Conservation (phyloP, 192 early-diverging fungal genomes). For the Linderina pennispora region DNA sequence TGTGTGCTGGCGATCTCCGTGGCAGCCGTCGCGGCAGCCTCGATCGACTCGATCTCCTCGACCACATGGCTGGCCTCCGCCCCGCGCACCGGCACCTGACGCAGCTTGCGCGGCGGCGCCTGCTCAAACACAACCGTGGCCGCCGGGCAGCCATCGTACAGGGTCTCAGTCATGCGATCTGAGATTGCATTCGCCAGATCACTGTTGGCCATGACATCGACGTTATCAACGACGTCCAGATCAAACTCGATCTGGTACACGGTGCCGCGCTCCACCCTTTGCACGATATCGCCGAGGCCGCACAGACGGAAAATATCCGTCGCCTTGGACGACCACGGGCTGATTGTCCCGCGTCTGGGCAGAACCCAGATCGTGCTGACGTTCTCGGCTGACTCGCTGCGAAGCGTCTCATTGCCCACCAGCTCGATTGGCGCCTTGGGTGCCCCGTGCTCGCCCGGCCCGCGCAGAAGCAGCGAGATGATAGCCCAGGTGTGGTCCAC, state of each 20-base stretch:
- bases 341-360: conserved; percentile 93
- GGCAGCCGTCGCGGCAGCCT: neutral
- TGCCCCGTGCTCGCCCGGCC: conserved; percentile 19
- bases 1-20: neutral
- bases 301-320: conserved; percentile 95
- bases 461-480: conserved; percentile 26
- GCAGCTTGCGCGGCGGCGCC: conserved; percentile 54
- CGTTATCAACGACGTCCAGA: conserved; percentile 10
- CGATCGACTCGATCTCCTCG: conserved; percentile 25
- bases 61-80: conserved; percentile 4
- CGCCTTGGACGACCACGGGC: conserved; percentile 99
- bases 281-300: conserved; percentile 65
- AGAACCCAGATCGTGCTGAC: conserved; percentile 59
- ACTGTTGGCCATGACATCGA: conserved; percentile 12
- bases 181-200: conserved; percentile 49
- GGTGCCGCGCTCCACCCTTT: conserved; percentile 84
- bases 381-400: neutral
- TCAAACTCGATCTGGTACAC: conserved; percentile 61
- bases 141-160: conserved; percentile 60
- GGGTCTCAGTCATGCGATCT: conserved; percentile 95
- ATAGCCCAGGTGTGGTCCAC: conserved; percentile 26
- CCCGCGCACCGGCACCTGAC: conserved; percentile 50
- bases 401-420: conserved; percentile 5
- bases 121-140: conserved; percentile 66
- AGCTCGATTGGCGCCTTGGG: conserved; percentile 23